These are phyloP conservation scores for Paralagenidium karlingii DNA, from an alignment of 352 stramenopile species.

Conservation along the genomic window DNA sequence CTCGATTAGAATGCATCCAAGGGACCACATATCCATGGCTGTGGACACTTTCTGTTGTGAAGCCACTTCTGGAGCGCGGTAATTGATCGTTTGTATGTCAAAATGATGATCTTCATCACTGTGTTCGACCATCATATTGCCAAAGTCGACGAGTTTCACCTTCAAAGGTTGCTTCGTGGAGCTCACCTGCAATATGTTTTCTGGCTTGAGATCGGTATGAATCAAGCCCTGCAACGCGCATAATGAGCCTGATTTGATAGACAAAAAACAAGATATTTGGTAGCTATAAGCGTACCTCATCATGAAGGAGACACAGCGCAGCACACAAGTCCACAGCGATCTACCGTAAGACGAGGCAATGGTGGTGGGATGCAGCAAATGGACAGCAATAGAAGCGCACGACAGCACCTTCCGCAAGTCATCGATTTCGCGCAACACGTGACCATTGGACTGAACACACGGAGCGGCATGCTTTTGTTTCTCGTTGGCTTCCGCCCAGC, in stretches of 20 bases:
- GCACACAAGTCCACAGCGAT: slow-evolving; percentile 53
- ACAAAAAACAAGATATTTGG: too few relatives aligned
- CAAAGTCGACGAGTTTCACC: slow-evolving; percentile 68
- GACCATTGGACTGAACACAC: neutral
- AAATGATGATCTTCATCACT: slow-evolving; percentile 21
- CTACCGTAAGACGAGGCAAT: too few relatives aligned
- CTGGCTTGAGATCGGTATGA: slow-evolving; percentile 65
- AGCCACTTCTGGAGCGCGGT: slow-evolving; percentile 57
- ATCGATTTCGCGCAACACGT: neutral
- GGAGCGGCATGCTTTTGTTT: too few relatives aligned
- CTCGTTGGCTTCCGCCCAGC: too few relatives aligned
- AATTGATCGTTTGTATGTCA: slow-evolving; percentile 63
- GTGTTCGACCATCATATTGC: slow-evolving; percentile 47
- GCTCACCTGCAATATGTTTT: slow-evolving; percentile 32
- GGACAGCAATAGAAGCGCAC: neutral
- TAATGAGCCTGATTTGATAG: too few relatives aligned
- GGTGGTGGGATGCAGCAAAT: too few relatives aligned
- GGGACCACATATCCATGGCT: slow-evolving; percentile 69
- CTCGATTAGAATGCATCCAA: slow-evolving; percentile 59
- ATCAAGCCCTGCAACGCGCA: slow-evolving; percentile 26
- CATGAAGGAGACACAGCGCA: slow-evolving; percentile 45
- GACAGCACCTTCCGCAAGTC: too few relatives aligned
- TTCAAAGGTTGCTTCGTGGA: slow-evolving; percentile 6
- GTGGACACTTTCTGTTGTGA: slow-evolving; percentile 36
- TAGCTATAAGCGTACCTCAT: slow-evolving; percentile 17